Evolutionary conservation across 352 stramenopile species (phyloP).

Genomic region (Pythium aphanidermatum): DNA sequence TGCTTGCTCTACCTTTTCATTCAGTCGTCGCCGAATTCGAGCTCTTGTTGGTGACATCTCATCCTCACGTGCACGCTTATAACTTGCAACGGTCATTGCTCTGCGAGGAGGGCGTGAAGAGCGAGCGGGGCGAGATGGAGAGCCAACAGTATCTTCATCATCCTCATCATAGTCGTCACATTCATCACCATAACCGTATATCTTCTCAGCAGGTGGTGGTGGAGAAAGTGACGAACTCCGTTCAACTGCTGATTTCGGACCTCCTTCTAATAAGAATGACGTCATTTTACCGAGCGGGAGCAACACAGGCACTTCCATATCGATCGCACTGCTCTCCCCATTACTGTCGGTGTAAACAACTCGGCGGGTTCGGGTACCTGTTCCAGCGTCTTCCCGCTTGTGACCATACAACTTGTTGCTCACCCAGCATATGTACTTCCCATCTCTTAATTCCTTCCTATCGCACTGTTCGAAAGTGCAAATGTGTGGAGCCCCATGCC

Average conservation of each 20-base stretch:
- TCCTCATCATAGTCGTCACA: too few species aligned
- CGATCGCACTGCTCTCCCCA: constrained; percentile 42
- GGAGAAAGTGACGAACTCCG: constrained; percentile 49
- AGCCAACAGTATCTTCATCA: constrained; percentile 19
- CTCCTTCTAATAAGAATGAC: constrained; percentile 54
- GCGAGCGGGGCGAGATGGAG: constrained; percentile 16
- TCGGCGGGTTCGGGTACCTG: constrained; percentile 48
- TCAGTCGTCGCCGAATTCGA: constrained; percentile 46
- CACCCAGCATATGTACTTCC: constrained; percentile 67
- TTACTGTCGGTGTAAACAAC: constrained; percentile 51
- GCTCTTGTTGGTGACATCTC: constrained; percentile 46
- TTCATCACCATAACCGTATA: constrained; percentile 21
- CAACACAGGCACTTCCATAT: constrained; percentile 73
- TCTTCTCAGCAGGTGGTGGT: constrained; percentile 50
- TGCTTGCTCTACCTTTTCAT: constrained; percentile 47
- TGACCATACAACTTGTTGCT: constrained; percentile 54
- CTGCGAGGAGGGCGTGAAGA: background rate
- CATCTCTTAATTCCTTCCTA: constrained; percentile 38
- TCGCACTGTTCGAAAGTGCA: constrained; percentile 76
- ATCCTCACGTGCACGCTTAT: constrained; percentile 19
- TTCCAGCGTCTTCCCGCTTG: constrained; percentile 54
- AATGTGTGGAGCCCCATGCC: constrained; percentile 61
- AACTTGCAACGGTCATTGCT: constrained; percentile 16
- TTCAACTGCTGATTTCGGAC: constrained; percentile 11
- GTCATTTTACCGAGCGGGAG: constrained; percentile 56